Evolutionary conservation across 2,329 filamentous ascomycete species (phyloP).

Genomic region (Phialophora expanda): DNA sequence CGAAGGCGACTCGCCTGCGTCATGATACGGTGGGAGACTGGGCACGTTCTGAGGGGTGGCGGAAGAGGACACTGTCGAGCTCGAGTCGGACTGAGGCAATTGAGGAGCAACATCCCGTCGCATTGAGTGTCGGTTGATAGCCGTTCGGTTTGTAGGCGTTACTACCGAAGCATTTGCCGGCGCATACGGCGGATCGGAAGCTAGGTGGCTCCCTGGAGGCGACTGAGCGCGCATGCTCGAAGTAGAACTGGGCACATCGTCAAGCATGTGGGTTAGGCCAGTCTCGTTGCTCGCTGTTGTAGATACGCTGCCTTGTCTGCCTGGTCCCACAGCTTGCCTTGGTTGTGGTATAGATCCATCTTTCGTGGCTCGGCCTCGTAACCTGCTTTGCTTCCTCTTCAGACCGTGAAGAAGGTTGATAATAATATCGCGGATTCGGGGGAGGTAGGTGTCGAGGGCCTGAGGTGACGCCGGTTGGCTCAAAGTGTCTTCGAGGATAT

Average conservation of each 20-base stretch:
- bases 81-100: constrained; percentile 36
- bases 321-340: constrained; percentile 27
- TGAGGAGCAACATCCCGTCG: constrained; percentile 27
- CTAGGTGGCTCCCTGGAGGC: constrained; percentile 15
- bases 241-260: constrained; percentile 40
- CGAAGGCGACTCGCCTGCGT: constrained; percentile 55
- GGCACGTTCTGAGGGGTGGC: constrained; percentile 76
- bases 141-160: constrained; percentile 7
- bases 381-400: constrained; percentile 93
- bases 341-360: constrained; percentile 50
- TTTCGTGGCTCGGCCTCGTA: constrained; percentile 62
- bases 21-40: constrained; percentile 73
- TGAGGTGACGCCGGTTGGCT: constrained; percentile 95
- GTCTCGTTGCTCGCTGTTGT: constrained; percentile 54
- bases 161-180: constrained; percentile 15
- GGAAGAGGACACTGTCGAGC: constrained; percentile 74
- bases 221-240: constrained; percentile 26
- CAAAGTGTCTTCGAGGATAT: constrained; percentile 91
- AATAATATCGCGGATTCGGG: constrained; percentile 95
- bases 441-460: constrained; percentile 91
- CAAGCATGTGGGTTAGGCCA: constrained; percentile 51
- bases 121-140: constrained; percentile 29
- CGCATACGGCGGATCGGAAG: constrained; percentile 13
- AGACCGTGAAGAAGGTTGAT: constrained; percentile 95
- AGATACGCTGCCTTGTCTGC: constrained; percentile 54